Base-by-base conservation (phyloP, 2,329 filamentous ascomycete species). In the Colletotrichum sp. region DNA sequence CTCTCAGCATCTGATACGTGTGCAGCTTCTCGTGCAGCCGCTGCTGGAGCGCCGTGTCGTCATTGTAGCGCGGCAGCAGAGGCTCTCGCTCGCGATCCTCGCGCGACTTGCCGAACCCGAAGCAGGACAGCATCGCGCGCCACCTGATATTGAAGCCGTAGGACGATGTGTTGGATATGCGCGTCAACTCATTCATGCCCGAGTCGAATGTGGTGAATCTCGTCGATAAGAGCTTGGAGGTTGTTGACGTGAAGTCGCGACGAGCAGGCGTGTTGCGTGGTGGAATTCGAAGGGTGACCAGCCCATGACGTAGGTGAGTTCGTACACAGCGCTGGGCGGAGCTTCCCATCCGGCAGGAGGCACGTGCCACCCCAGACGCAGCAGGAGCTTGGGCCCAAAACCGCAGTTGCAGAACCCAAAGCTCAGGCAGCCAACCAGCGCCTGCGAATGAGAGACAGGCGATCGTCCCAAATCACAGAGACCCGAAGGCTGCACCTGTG, bases 1-100 rank as follows among this genome's bases (percentile, higher is more conserved):
- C 96, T 69, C 95, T 91, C 32, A 96, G 83, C 94, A 98, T 98
- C 88, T 98, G 95, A 83, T 98, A 98, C 30, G 93, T 93, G 86
- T 98, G 96, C 76, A 99, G 90, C 88, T 98, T 98, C 84, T 96
- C 93, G 81, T 96, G 95, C 75, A 98, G 90, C 80, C 92, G 89
- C 64, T 92, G 90, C 89, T 98, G 95, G 70, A 96, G 87, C 36
- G 89, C 86, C 1, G 96, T 98, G 81, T 97, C 95, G 84, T 98
- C 94, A 80, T 92, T 89, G 88, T 97, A 97, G 80, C 93, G 93
- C 74, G 96, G 95, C 65, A 98, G 92, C 72, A 98, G 89, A 77
- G 96, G 96, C 81, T 96, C 89, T 69, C 92, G 93, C 82, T 96
- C 95, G 74, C 89, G 89, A 70, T 87, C 89, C 80, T 87, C 86